Percentiles rank a stretch among this genome's conserved stretches.
These are phyloP conservation scores for Eruca vesicaria DNA, from an alignment of 441 rosid genomes.

Conservation along the genomic window DNA sequence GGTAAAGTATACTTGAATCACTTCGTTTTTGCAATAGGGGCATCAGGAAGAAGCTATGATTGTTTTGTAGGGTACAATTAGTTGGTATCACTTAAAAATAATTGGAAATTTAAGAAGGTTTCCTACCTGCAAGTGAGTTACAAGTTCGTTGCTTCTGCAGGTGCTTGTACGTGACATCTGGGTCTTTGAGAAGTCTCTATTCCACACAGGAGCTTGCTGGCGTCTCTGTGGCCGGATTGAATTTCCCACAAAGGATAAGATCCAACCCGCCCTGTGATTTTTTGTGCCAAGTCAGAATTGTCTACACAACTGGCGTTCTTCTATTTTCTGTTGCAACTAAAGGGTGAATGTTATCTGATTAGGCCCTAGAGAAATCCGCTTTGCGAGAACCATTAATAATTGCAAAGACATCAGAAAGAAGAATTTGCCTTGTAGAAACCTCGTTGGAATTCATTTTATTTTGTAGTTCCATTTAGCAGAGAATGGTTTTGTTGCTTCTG, in stretches of 20 bases:
- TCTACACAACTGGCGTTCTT: constrained; percentile 3
- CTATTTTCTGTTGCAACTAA: not conserved
- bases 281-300: constrained; percentile 3
- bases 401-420: constrained; percentile 16
- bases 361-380: constrained; percentile 15
- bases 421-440: not conserved
- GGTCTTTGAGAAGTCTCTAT: constrained; percentile 95
- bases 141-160: constrained; percentile 40
- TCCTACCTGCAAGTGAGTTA: not conserved
- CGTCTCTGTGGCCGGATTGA: constrained; percentile 83
- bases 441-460: not conserved
- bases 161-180: constrained; percentile 88
- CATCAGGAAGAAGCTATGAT: not conserved
- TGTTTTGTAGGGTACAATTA: not conserved
- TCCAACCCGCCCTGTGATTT: constrained; percentile 9
- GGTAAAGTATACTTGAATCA: constrained; percentile 39
- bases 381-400: not conserved
- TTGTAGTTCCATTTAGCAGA: not conserved
- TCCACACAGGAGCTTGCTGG: constrained; percentile 83
- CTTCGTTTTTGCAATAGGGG: not conserved
- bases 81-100: not conserved
- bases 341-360: constrained; percentile 1
- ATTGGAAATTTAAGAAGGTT: not conserved
- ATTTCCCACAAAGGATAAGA: constrained; percentile 10
- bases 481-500: not conserved